Percentiles rank a stretch among this genome's conserved stretches.
Evolutionary conservation across 2,329 filamentous ascomycete species (phyloP).

Genomic region (Talaromyces rugulosus): DNA sequence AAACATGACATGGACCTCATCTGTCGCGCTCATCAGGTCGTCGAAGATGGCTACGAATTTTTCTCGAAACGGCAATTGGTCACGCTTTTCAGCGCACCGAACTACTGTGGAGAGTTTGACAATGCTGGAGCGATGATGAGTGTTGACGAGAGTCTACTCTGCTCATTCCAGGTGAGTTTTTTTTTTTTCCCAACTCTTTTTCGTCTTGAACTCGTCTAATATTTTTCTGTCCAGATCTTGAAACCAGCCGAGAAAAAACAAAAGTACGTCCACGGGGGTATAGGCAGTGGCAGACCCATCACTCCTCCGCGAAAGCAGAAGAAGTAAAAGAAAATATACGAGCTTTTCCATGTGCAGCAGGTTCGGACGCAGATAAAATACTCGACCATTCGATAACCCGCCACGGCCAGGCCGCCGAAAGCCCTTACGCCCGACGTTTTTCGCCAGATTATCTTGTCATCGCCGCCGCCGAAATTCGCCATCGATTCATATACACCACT

Average conservation of each 20-base stretch:
- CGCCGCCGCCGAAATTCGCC: background rate
- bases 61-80: slow-evolving; percentile 98
- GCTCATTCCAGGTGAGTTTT: slow-evolving; percentile 83
- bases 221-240: slow-evolving; percentile 64
- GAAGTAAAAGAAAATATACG: slow-evolving; percentile 65
- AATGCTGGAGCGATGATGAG: slow-evolving; percentile 99
- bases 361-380: slow-evolving; percentile 86
- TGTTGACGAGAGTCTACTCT: slow-evolving; percentile 95
- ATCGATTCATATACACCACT: background rate
- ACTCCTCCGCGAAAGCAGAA: slow-evolving; percentile 68
- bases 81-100: slow-evolving; percentile 94
- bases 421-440: background rate
- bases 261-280: slow-evolving; percentile 88
- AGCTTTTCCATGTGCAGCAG: slow-evolving; percentile 73
- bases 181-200: slow-evolving; percentile 1
- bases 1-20: slow-evolving; percentile 99
- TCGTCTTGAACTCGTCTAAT: slow-evolving; percentile 11
- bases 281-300: slow-evolving; percentile 65
- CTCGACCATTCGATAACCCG: background rate
- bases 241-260: slow-evolving; percentile 99
- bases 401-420: background rate
- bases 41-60: slow-evolving; percentile 99
- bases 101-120: slow-evolving; percentile 99
- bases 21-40: slow-evolving; percentile 96
- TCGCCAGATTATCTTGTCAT: background rate